Evolutionary conservation across 208 protist species (phyloP).

Genomic region (Leishmania gerbilli): DNA sequence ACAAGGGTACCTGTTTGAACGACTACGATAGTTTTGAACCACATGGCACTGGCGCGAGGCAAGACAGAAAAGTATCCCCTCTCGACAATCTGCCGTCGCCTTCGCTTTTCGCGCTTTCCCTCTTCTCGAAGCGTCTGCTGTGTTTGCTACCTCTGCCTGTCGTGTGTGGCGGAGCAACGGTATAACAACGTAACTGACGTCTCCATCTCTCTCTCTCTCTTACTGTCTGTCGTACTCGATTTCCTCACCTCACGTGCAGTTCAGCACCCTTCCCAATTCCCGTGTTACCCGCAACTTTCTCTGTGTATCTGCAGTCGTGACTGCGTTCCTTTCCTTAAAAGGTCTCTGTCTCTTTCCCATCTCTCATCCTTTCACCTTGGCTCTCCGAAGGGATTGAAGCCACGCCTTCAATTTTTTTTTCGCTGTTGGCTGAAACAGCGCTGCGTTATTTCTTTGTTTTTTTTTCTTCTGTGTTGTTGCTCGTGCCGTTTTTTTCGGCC

Average conservation of each 20-base stretch:
- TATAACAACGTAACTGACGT: neutral
- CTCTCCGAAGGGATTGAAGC: too few relatives aligned
- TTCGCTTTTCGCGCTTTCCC: neutral
- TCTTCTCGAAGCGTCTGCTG: neutral
- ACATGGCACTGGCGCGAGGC: neutral
- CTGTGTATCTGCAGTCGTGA: neutral
- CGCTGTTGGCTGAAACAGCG: too few relatives aligned
- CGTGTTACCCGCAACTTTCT: too few relatives aligned
- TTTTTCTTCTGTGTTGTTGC: neutral
- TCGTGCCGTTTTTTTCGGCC: too few relatives aligned
- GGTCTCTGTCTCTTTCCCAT: neutral
- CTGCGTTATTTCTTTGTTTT: neutral
- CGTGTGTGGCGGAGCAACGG: neutral
- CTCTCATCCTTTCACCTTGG: too few relatives aligned
- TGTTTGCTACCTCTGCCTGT: neutral
- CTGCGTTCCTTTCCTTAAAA: neutral
- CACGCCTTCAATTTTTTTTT: too few relatives aligned
- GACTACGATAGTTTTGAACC: neutral
- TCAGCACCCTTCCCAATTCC: neutral
- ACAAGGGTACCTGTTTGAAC: neutral
- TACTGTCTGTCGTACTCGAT: neutral
- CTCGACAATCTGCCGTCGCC: neutral
- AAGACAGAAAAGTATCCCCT: neutral
- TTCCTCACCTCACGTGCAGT: neutral
- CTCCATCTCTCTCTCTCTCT: neutral